These are phyloP conservation scores for Hirschfeldia incana DNA, from an alignment of 345 rosid species.

Conservation along the genomic window DNA sequence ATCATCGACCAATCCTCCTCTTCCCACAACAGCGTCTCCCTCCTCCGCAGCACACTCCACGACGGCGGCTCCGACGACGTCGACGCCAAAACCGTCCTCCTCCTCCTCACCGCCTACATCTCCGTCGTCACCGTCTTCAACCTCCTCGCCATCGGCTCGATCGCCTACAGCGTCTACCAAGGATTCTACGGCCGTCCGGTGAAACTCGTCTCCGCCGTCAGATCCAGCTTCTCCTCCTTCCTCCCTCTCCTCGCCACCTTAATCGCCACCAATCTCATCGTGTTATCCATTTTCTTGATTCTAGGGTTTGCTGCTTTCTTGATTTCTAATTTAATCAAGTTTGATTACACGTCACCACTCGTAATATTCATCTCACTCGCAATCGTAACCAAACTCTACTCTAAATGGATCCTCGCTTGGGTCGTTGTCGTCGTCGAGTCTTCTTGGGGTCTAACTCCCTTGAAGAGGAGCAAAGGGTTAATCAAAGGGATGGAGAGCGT, in stretches of 20 bases:
- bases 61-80: background rate
- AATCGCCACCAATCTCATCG: slow-evolving; percentile 30
- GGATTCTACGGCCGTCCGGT: slow-evolving; percentile 91
- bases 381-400: slow-evolving; percentile 40
- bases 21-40: slow-evolving; percentile 35
- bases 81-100: background rate
- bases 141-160: slow-evolving; percentile 56
- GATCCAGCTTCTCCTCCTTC: slow-evolving; percentile 55
- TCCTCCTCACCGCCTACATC: slow-evolving; percentile 34
- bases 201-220: slow-evolving; percentile 57
- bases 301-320: slow-evolving; percentile 35
- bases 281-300: slow-evolving; percentile 31
- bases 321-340: slow-evolving; percentile 19
- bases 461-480: slow-evolving; percentile 57
- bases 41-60: slow-evolving; percentile 11
- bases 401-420: slow-evolving; percentile 52
- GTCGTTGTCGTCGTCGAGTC: slow-evolving; percentile 69
- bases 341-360: slow-evolving; percentile 40
- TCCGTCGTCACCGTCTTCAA: slow-evolving; percentile 40
- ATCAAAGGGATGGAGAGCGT: slow-evolving; percentile 52
- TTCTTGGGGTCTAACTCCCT: slow-evolving; percentile 59
- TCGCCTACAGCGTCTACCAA: slow-evolving; percentile 62
- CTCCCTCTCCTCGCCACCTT: slow-evolving; percentile 51
- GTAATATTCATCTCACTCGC: slow-evolving; percentile 8
- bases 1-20: slow-evolving; percentile 39